Conservation (phyloP, 2,329 filamentous ascomycete species). For the Aspergillus unguis region DNA sequence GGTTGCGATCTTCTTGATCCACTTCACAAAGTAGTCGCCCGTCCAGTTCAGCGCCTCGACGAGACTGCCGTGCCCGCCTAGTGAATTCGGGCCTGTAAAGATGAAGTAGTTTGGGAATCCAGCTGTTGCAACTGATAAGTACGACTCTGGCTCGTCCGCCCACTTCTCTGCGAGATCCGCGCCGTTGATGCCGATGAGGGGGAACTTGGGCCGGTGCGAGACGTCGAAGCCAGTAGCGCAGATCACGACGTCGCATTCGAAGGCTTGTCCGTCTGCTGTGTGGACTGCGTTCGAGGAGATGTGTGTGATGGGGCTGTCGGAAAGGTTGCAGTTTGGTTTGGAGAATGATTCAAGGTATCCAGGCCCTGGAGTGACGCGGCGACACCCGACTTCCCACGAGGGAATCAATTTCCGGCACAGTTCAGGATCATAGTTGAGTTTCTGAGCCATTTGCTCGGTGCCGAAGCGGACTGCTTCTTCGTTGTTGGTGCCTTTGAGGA, state of each 20-base stretch:
- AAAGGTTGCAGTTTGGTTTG: slow-evolving; percentile 18
- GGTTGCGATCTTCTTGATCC: slow-evolving; percentile 30
- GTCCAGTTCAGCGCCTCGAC: slow-evolving; percentile 24
- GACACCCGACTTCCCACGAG: slow-evolving; percentile 22
- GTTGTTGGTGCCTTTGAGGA: slow-evolving; percentile 19
- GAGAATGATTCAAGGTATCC: slow-evolving; percentile 27
- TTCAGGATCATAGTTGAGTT: slow-evolving; percentile 21
- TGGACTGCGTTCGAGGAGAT: slow-evolving; percentile 18
- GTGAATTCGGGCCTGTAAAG: slow-evolving; percentile 29
- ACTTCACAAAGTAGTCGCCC: slow-evolving; percentile 31
- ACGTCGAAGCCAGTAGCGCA: slow-evolving; percentile 44
- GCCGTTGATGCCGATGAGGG: slow-evolving; percentile 29
- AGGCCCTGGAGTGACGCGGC: slow-evolving; percentile 23
- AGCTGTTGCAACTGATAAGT: slow-evolving; percentile 24
- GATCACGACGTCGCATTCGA: slow-evolving; percentile 25
- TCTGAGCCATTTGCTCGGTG: slow-evolving; percentile 17
- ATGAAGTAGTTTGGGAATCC: slow-evolving; percentile 34
- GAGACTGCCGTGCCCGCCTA: slow-evolving; percentile 28
- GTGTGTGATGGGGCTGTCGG: slow-evolving; percentile 15
- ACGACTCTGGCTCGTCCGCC: slow-evolving; percentile 23
- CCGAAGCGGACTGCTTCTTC: slow-evolving; percentile 14
- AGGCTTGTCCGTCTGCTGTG: slow-evolving; percentile 18
- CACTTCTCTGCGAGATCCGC: slow-evolving; percentile 25
- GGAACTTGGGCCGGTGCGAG: slow-evolving; percentile 34
- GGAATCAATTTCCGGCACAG: slow-evolving; percentile 25